phyloP scores from a whole-genome alignment of 805 yeast genomes.

The Barnettozyma populi region DNA sequence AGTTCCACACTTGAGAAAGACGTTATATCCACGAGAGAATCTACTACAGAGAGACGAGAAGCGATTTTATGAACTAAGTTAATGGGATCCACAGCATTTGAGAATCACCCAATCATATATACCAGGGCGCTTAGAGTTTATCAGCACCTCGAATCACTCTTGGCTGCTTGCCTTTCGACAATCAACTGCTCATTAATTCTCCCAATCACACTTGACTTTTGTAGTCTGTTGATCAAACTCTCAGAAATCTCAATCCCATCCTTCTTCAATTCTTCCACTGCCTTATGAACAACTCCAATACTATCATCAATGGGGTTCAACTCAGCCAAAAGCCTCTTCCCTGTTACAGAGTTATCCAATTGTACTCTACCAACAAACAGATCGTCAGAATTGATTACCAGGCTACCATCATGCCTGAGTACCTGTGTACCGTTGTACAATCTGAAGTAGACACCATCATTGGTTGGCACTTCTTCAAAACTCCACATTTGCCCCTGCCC shows the following conservation, averaged over 20 bases:
- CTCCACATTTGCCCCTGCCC: conserved; percentile 26
- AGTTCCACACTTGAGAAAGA: neutral
- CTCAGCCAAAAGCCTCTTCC: conserved; percentile 12
- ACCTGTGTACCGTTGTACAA: neutral
- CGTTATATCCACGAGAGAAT: conserved; percentile 7
- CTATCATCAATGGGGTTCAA: conserved; percentile 2
- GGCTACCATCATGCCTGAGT: neutral
- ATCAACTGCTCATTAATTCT: conserved; percentile 33
- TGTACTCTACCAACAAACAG: conserved; percentile 15
- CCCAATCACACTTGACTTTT: conserved; percentile 23
- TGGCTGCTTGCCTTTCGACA: conserved; percentile 24
- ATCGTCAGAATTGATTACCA: conserved; percentile 1
- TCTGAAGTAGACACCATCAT: neutral
- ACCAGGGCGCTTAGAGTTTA: neutral
- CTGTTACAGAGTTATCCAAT: conserved; percentile 15
- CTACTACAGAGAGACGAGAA: conserved; percentile 20
- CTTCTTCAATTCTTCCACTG: conserved; percentile 19
- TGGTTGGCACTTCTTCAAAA: conserved; percentile 11
- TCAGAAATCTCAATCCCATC: conserved; percentile 18
- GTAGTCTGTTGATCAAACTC: conserved; percentile 11
- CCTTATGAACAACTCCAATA: conserved; percentile 17
- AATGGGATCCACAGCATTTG: neutral
- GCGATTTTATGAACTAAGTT: conserved; percentile 35
- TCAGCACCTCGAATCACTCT: conserved; percentile 25
- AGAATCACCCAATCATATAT: neutral